Evolutionary conservation across 1,284 basidiomycete genomes (phyloP), one percentile per base, ranked within the genome.

Genomic region (Rhodotorula sp.): DNA sequence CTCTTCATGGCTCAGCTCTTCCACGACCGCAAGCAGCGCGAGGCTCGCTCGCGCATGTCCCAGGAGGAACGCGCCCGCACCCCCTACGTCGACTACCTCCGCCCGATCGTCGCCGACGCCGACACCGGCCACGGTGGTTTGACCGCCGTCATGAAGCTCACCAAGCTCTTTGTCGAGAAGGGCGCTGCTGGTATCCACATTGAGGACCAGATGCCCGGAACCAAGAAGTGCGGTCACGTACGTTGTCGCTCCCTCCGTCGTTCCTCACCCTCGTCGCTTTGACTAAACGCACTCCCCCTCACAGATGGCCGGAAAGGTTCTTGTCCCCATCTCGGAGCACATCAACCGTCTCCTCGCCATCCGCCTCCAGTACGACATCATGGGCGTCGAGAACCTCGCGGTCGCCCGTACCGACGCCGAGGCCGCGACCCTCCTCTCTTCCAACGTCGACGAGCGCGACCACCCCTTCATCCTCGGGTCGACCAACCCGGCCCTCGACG

Each of bases 361-460:
- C 81, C 87, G 90, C 58, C 84, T 90, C 62, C 90, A 91, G 83
- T 90, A 87, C 81, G 90, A 91, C 80, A 88, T 91, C 77, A 90
- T 91, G 89, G 89, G 89, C 76, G 88, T 89, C 68, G 85, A 87
- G 80, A 91, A 90, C 83, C 86, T 91, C 73, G 87, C 89, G 78
- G 86, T 91, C 71, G 89, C 89, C 14, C 86, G 89, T 70, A 91
- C 89, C 64, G 89, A 91, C 81, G 89, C 89, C 16, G 89, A 98
- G 83, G 95, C 96, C 14, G 96, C 96, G 5, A 98, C 95, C 2
- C 88, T 99, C 77, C 92, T 99, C 85, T 92, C 94, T 64, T 90
- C 92, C 79, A 98, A 98, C 84, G 93, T 99, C 74, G 97, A 99
- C 83, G 89, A 91, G 79, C 90, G 96, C 54, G 96, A 99, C 84